Evolutionary conservation across 2,329 filamentous ascomycete species (phyloP), one percentile per base, ranked within the genome.

Genomic region (Fusarium sulawesiense): DNA sequence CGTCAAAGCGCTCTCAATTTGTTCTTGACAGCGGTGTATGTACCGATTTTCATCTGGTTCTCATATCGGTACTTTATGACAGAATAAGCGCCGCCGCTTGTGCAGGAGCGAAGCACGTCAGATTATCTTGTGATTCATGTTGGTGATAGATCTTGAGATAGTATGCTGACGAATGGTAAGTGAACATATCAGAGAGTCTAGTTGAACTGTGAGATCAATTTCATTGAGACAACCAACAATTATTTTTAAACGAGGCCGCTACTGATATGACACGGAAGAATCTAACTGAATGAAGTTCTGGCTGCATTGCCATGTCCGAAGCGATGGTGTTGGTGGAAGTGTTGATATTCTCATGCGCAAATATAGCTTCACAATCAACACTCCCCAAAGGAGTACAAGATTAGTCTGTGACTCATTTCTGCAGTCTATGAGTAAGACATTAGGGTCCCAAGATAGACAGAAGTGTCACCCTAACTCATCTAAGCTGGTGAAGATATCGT

Each of bases 111-210:
- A 23, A 49, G 30, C 40, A 40, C n/a, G 41, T 42, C 32, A 25
- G 9, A 27, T 21, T 27, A 14, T 23, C n/a, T 50, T 56, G 64
- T 60, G 64, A 59, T 64, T 62, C 55, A 42, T 62, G 56, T 58
- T 42, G 64, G 56, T 67, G 53, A 57, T 42, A 53, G 20, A 44
- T 10, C 6, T 25, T 21, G 34, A 12, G 23, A 29, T 23, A 12
- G 16, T 25, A 25, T 34, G 20, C 27, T 41, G 49, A 42, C 49
- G 34, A 53, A 53, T 42, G 21, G 49, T 13, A 41, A 27, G 25
- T 41, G 6, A n/a, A 42, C 34, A 18, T 53, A 27, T 41, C 23
- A 51, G 25, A 44, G 20, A 50, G 7, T 16, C 20, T n/a, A 34
- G 13, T 37, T 37, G 8, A 46, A 51, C 13, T 37, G 20, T 25